Evolutionary conservation across 441 rosid species (phyloP).

Genomic region (Cnidoscolus chayamansa): DNA sequence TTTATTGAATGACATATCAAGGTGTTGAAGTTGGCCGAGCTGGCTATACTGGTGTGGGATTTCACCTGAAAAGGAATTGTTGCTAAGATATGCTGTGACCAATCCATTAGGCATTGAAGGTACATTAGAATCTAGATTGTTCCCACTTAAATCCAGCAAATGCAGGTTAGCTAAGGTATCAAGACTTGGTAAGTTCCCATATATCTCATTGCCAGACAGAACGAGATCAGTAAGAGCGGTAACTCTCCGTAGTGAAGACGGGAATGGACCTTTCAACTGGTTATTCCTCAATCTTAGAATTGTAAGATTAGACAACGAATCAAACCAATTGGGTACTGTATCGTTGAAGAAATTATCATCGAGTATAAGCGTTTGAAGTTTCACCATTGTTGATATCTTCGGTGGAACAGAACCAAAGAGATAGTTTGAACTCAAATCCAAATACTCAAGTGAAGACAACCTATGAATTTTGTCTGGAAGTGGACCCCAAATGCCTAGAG

Average conservation of each 20-base stretch:
- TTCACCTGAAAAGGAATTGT: conserved; percentile 46
- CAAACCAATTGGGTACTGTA: conserved; percentile 58
- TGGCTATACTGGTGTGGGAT: conserved; percentile 40
- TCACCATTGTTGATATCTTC: conserved; percentile 56
- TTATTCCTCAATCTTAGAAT: conserved; percentile 53
- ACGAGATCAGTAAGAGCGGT: conserved; percentile 33
- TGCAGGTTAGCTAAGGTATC: conserved; percentile 28
- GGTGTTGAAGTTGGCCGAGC: conserved; percentile 38
- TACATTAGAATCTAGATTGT: conserved; percentile 37
- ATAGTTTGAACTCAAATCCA: conserved; percentile 71
- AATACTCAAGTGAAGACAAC: conserved; percentile 49
- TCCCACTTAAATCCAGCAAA: conserved; percentile 45
- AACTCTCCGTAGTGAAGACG: conserved; percentile 33
- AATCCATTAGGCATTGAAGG: conserved; percentile 45
- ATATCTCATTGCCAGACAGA: conserved; percentile 39
- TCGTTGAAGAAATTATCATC: conserved; percentile 66
- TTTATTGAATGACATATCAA: conserved; percentile 47
- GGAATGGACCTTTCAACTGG: conserved; percentile 43
- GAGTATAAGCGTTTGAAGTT: conserved; percentile 51
- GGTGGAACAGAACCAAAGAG: conserved; percentile 71
- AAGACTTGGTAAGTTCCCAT: conserved; percentile 52
- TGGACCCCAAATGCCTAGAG: conserved; percentile 78
- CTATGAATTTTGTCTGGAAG: conserved; percentile 72
- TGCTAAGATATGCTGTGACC: conserved; percentile 36
- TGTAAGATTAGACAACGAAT: conserved; percentile 45